Evolutionary conservation across 2,329 filamentous ascomycete species (phyloP).

Genomic region (Parascedosporium putredinis): DNA sequence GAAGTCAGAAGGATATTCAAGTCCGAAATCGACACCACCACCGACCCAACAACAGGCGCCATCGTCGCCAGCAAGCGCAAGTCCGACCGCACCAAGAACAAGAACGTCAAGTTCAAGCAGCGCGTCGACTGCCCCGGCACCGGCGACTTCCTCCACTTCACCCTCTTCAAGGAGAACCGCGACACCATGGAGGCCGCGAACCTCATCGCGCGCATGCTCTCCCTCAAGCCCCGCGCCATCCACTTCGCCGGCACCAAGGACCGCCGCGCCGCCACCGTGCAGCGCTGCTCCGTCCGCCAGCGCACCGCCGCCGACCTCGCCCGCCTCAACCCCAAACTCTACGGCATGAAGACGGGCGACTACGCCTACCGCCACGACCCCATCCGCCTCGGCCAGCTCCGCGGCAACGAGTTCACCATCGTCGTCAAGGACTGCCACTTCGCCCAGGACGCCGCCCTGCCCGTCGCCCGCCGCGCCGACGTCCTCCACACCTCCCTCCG

Average conservation of each 20-base stretch:
- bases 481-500: conserved; percentile 30
- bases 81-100: conserved; percentile 6
- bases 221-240: conserved; percentile 65
- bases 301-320: conserved; percentile 49
- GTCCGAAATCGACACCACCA: conserved; percentile 67
- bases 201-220: conserved; percentile 64
- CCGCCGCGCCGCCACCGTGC: conserved; percentile 73
- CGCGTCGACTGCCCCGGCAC: conserved; percentile 14
- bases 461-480: conserved; percentile 8
- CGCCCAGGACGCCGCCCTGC: conserved; percentile 19
- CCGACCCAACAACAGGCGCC: conserved; percentile 40
- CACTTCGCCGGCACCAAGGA: conserved; percentile 80
- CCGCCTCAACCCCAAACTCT: conserved; percentile 52
- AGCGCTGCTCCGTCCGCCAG: conserved; percentile 59
- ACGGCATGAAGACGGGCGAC: conserved; percentile 61
- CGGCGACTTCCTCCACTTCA: conserved; percentile 82
- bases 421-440: conserved; percentile 78
- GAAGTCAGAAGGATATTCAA: conserved; percentile 70
- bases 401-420: conserved; percentile 87
- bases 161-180: conserved; percentile 91
- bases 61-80: conserved; percentile 48
- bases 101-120: neutral
- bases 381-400: conserved; percentile 72
- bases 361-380: conserved; percentile 65
- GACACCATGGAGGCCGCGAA: conserved; percentile 88